These are phyloP conservation scores for Termitomyces heimii DNA, from an alignment of 768 basidiomycete species.

Conservation along the genomic window DNA sequence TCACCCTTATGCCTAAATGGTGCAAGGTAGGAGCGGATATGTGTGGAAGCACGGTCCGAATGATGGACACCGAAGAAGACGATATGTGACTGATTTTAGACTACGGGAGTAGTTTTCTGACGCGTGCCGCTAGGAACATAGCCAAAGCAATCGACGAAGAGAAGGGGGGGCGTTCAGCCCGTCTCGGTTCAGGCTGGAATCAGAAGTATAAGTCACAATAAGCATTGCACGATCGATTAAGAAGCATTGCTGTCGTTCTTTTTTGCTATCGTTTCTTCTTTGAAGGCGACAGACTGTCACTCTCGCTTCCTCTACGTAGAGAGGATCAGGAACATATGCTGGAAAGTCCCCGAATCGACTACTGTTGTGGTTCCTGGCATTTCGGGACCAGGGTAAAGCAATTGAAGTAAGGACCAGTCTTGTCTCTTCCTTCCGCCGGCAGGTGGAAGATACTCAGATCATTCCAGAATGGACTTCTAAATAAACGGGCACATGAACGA, in stretches of 20 bases:
- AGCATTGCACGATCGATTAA: constrained; percentile 12
- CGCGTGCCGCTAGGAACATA: constrained; percentile 18
- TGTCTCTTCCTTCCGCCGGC: constrained; percentile 1
- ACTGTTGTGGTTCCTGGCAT: background rate
- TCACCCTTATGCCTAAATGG: constrained; percentile 9
- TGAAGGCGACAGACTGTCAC: constrained; percentile 1
- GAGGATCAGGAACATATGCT: constrained; percentile 15
- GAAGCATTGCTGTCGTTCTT: constrained; percentile 7
- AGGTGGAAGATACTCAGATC: background rate
- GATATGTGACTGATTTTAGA: constrained; percentile 15
- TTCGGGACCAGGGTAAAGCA: background rate
- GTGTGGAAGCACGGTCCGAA: constrained; percentile 10
- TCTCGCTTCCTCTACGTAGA: background rate
- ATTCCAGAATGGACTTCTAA: background rate
- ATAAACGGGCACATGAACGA: background rate
- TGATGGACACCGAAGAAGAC: constrained; percentile 14
- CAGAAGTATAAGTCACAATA: constrained; percentile 13
- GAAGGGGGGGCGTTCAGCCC: constrained; percentile 12
- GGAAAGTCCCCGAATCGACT: background rate
- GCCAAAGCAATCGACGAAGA: constrained; percentile 12
- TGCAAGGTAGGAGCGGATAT: constrained; percentile 3
- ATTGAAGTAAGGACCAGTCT: background rate
- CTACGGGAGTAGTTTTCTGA: constrained; percentile 19
- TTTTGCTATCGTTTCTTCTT: constrained; percentile 7
- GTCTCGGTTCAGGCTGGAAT: constrained; percentile 12